Percentiles rank a stretch among this genome's conserved stretches.
phyloP scores from a whole-genome alignment of 2,329 filamentous ascomycete species.

The Aspergillus candidus region DNA sequence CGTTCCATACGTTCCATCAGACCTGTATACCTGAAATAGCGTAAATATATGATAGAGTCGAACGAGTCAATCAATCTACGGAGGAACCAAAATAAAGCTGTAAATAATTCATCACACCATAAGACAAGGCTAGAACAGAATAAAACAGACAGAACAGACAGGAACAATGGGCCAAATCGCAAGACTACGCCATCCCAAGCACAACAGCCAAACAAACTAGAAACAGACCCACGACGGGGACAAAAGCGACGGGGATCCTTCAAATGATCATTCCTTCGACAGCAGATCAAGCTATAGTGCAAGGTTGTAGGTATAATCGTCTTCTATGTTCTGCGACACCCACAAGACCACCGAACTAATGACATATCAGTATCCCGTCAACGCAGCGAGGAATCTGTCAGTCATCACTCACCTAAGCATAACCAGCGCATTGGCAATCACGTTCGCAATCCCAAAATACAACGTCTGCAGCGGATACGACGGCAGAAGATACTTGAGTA shows the following conservation, averaged over 20 bases:
- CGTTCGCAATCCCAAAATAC: constrained; percentile 63
- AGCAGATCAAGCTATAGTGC: constrained; percentile 44
- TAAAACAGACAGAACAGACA: not conserved
- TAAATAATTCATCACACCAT: not conserved
- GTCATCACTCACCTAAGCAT: constrained; percentile 56
- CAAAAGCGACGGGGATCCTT: too few species aligned
- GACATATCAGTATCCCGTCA: too few species aligned
- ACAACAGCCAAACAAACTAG: not conserved
- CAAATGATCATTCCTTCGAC: not conserved
- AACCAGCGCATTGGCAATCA: constrained; percentile 58
- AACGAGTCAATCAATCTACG: not conserved
- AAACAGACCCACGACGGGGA: not conserved
- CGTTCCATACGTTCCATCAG: too few species aligned
- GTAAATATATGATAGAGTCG: too few species aligned
- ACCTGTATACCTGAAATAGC: too few species aligned
- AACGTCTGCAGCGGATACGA: constrained; percentile 56
- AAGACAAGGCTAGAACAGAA: constrained; percentile 2
- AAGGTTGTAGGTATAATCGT: constrained; percentile 65
- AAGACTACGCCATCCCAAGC: constrained; percentile 1
- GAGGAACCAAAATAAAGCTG: not conserved
- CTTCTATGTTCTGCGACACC: constrained; percentile 67
- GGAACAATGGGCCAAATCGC: too few species aligned
- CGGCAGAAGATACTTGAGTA: constrained; percentile 60
- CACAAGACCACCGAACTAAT: constrained; percentile 60
- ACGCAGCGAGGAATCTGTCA: not conserved